These are phyloP conservation scores for Blumeriella jaapii DNA, from an alignment of 2,329 filamentous ascomycete genomes.

Conservation along the genomic window DNA sequence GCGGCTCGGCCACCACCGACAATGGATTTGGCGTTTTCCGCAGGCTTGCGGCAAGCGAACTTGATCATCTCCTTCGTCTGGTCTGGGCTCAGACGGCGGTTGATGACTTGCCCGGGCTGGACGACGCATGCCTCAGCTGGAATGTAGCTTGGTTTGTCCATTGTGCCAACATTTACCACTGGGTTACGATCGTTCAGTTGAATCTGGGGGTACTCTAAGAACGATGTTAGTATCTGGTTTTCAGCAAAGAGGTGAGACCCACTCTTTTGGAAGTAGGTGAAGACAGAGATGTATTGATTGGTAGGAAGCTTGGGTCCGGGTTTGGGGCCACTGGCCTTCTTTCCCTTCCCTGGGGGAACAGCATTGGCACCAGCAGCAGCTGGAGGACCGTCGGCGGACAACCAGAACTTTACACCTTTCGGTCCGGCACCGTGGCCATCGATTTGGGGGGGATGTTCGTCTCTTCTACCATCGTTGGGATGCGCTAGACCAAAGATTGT, in stretches of 20 bases:
- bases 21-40: conserved; percentile 56
- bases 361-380: conserved; percentile 12
- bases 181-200: conserved; percentile 35
- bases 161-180: conserved; percentile 54
- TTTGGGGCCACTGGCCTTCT: conserved; percentile 25
- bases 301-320: conserved; percentile 20
- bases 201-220: conserved; percentile 41
- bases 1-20: conserved; percentile 42
- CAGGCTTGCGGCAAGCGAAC: conserved; percentile 58
- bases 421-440: conserved; percentile 34
- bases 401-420: conserved; percentile 42
- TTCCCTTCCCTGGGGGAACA: conserved; percentile 24
- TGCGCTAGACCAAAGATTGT: conserved; percentile 36
- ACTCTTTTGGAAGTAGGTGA: conserved; percentile 42
- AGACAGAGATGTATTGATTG: conserved; percentile 40
- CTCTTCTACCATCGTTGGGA: conserved; percentile 27
- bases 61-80: conserved; percentile 61
- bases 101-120: conserved; percentile 51
- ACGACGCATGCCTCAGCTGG: conserved; percentile 57
- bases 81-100: conserved; percentile 42
- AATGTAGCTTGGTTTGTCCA: conserved; percentile 46
- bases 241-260: conserved; percentile 7
- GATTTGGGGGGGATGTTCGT: conserved; percentile 29
- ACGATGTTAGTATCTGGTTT: conserved; percentile 24
- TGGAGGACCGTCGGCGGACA: conserved; percentile 28